Percentiles rank a stretch among this genome's conserved stretches.
phyloP scores from a whole-genome alignment of 2,329 filamentous ascomycete genomes.

The Cladophialophora psammophila region DNA sequence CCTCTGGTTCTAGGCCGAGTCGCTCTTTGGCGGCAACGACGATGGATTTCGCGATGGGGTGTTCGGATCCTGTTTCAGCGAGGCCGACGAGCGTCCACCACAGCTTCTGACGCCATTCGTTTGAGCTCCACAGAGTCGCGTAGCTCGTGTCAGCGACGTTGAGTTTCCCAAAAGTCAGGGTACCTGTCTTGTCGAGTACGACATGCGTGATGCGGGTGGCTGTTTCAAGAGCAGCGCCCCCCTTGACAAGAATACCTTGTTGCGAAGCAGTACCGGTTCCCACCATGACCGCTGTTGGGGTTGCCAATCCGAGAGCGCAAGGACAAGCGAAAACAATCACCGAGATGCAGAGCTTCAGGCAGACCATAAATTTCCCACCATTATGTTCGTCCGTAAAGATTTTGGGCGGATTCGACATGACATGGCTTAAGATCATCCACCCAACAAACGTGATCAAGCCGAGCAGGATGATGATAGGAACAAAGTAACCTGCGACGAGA shows the following conservation, averaged over 20 bases:
- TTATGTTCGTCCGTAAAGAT: slow-evolving; percentile 83
- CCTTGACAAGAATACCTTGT: slow-evolving; percentile 97
- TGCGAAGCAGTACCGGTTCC: slow-evolving; percentile 96
- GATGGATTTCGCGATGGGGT: slow-evolving; percentile 92
- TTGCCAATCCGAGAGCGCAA: slow-evolving; percentile 93
- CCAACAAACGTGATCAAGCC: slow-evolving; percentile 83
- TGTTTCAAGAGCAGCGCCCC: slow-evolving; percentile 87
- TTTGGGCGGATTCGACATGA: slow-evolving; percentile 80
- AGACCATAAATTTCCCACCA: slow-evolving; percentile 94
- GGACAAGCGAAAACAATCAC: slow-evolving; percentile 98
- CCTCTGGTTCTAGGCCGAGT: slow-evolving; percentile 74
- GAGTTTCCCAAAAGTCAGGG: slow-evolving; percentile 94
- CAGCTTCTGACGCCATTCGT: slow-evolving; percentile 71
- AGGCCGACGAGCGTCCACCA: slow-evolving; percentile 98
- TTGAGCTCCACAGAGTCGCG: slow-evolving; percentile 72
- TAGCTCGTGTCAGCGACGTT: slow-evolving; percentile 78
- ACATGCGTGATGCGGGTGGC: slow-evolving; percentile 89
- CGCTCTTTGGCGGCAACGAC: slow-evolving; percentile 76
- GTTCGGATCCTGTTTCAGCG: slow-evolving; percentile 94
- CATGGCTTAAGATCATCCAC: slow-evolving; percentile 95
- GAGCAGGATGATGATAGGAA: slow-evolving; percentile 84
- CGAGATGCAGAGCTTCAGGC: slow-evolving; percentile 95
- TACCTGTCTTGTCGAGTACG: slow-evolving; percentile 95
- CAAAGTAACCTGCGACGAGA: slow-evolving; percentile 89
- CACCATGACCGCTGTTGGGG: slow-evolving; percentile 98